Conservation (phyloP, 495 filamentous ascomycete species). For the Penicillium herquei region DNA sequence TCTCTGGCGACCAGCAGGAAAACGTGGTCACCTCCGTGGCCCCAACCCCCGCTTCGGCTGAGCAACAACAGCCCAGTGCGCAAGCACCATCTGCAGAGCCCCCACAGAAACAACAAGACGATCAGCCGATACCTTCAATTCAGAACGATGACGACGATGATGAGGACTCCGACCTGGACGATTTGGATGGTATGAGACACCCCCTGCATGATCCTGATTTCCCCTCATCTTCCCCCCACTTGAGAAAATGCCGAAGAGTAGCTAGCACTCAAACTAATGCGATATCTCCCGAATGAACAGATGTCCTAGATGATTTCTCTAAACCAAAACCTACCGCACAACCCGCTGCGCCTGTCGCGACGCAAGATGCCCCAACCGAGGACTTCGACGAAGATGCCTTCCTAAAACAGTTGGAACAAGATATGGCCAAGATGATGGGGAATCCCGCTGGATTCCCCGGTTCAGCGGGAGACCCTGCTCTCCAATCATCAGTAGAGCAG, state of each 20-base stretch:
- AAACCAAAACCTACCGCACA: conserved; percentile 40
- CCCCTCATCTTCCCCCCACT: background rate
- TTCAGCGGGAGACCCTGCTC: conserved; percentile 9
- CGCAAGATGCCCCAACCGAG: conserved; percentile 10
- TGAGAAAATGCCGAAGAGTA: too few relatives aligned
- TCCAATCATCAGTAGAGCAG: conserved; percentile 31
- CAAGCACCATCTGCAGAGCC: conserved; percentile 5
- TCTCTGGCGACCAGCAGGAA: background rate
- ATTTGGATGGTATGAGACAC: conserved; percentile 70
- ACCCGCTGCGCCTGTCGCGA: conserved; percentile 31
- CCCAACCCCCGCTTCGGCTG: background rate
- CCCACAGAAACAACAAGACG: conserved; percentile 6
- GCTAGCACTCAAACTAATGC: background rate
- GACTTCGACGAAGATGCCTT: conserved; percentile 61
- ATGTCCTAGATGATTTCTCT: conserved; percentile 87
- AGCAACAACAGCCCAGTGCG: background rate
- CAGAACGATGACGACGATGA: conserved; percentile 33
- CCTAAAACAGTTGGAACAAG: conserved; percentile 75
- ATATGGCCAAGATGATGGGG: conserved; percentile 80
- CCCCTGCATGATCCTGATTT: background rate
- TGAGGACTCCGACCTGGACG: conserved; percentile 70
- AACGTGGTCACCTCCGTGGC: background rate
- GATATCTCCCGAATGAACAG: conserved; percentile 39
- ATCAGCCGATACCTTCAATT: conserved; percentile 4
- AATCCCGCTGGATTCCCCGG: conserved; percentile 27